Conservation (phyloP, 1,284 basidiomycete species). For the Rhizopogon hawkerae region DNA sequence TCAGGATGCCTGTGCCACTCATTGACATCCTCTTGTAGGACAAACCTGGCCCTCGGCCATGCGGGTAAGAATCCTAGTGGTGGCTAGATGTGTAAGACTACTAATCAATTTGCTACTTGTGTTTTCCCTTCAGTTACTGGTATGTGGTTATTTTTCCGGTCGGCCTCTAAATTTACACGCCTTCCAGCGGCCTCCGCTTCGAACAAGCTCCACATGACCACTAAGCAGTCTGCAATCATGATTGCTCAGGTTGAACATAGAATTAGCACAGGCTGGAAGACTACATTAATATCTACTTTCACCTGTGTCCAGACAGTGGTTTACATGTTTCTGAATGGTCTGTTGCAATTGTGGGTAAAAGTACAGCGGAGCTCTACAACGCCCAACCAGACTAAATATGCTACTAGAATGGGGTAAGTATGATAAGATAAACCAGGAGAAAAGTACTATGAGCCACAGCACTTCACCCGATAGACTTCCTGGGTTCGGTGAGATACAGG, state of each 20-base stretch:
- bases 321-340: constrained; percentile 11
- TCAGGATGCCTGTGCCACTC: background rate
- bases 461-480: constrained; percentile 7
- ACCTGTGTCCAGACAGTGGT: background rate
- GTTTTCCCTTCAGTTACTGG: constrained; percentile 63
- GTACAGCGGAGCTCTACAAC: constrained; percentile 30
- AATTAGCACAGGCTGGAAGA: background rate
- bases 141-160: constrained; percentile 32
- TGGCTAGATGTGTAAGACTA: no score
- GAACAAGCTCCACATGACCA: constrained; percentile 53
- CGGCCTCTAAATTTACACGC: constrained; percentile 10
- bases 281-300: background rate
- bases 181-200: constrained; percentile 71
- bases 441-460: constrained; percentile 12
- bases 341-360: constrained; percentile 26
- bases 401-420: constrained; percentile 29
- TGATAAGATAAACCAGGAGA: constrained; percentile 14
- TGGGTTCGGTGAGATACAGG: constrained; percentile 15
- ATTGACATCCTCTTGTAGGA: constrained; percentile 39
- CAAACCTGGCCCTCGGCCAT: constrained; percentile 65
- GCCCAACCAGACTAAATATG: constrained; percentile 23
- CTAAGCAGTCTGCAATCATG: constrained; percentile 24
- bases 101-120: constrained; percentile 8
- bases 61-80: constrained; percentile 54
- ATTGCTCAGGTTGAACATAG: constrained; percentile 7